These are phyloP conservation scores for Microdochium nivale DNA, from an alignment of 2,329 filamentous ascomycete species.

Conservation along the genomic window DNA sequence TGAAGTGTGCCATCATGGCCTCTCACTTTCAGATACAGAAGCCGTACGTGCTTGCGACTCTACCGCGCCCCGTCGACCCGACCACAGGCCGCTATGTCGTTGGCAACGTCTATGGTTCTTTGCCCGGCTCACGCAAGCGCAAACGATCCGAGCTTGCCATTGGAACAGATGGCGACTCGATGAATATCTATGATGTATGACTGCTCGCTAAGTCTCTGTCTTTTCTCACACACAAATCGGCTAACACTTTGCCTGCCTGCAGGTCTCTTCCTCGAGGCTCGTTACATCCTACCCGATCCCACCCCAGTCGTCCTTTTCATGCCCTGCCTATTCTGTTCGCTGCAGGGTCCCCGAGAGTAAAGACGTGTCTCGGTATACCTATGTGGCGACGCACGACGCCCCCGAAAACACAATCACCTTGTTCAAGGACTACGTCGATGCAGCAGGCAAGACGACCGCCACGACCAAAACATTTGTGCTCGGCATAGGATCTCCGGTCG, in stretches of 20 bases:
- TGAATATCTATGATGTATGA: constrained; percentile 53
- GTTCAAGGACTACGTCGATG: constrained; percentile 48
- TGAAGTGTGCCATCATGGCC: constrained; percentile 35
- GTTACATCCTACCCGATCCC: constrained; percentile 61
- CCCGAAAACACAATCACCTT: constrained; percentile 44
- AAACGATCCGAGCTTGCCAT: constrained; percentile 56
- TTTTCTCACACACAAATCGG: constrained; percentile 3
- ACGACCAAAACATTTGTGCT: constrained; percentile 37
- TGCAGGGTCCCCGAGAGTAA: constrained; percentile 37
- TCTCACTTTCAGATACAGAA: constrained; percentile 53
- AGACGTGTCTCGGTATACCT: constrained; percentile 50
- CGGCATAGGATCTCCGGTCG: constrained; percentile 27
- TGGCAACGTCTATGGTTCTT: constrained; percentile 52
- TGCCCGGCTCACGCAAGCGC: constrained; percentile 48
- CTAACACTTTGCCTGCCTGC: constrained; percentile 8
- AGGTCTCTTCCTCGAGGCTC: constrained; percentile 53
- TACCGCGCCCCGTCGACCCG: constrained; percentile 49
- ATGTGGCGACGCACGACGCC: constrained; percentile 44
- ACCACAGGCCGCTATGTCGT: constrained; percentile 42
- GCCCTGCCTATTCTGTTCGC: constrained; percentile 50
- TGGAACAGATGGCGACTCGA: constrained; percentile 55
- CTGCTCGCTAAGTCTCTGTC: neutral
- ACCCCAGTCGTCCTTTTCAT: constrained; percentile 55
- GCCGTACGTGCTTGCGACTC: constrained; percentile 53
- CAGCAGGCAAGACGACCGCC: constrained; percentile 42